A percentile compares a stretch with the other conserved stretches of the same genome.
Evolutionary conservation across 139 green algal genomes (phyloP).

Genomic region (Haematococcus sp.): DNA sequence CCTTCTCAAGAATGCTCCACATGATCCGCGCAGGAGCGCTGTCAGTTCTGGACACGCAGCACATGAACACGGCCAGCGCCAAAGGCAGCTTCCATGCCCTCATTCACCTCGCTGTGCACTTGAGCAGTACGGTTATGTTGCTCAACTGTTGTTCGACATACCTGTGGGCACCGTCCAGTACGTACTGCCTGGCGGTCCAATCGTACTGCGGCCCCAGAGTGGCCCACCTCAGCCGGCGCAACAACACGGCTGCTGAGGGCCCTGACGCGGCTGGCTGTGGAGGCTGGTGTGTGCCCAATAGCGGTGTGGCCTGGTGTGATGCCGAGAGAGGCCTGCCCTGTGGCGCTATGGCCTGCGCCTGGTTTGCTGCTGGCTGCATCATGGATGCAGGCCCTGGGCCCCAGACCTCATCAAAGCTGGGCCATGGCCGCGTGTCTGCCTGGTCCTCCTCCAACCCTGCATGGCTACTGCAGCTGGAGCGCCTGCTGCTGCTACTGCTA

Average conservation of each 20-base stretch:
- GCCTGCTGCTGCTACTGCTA: background rate
- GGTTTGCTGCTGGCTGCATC: background rate
- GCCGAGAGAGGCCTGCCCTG: too few species aligned
- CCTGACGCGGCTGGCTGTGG: constrained; percentile 16
- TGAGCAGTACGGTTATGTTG: too few species aligned
- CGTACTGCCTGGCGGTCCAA: constrained; percentile 72
- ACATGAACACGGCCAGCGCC: background rate
- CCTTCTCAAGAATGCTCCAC: too few species aligned
- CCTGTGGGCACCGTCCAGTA: constrained; percentile 27
- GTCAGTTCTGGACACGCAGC: too few species aligned
- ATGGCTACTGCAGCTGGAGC: background rate
- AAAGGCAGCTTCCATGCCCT: too few species aligned
- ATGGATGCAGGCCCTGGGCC: background rate
- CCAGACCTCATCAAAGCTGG: too few species aligned
- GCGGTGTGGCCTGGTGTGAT: too few species aligned
- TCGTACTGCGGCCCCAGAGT: constrained; percentile 79
- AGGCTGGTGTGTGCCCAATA: too few species aligned
- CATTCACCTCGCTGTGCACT: too few species aligned
- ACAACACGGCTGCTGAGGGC: constrained; percentile 46
- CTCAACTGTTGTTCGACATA: too few species aligned
- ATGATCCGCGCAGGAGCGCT: too few species aligned
- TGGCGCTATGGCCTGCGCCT: too few species aligned
- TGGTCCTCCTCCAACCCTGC: background rate
- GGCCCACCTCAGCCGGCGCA: constrained; percentile 80
- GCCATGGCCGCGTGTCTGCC: background rate